A percentile compares a stretch with the other conserved stretches of the same genome.
phyloP scores from a whole-genome alignment of 805 yeast genomes.

The Starmerella vitae region DNA sequence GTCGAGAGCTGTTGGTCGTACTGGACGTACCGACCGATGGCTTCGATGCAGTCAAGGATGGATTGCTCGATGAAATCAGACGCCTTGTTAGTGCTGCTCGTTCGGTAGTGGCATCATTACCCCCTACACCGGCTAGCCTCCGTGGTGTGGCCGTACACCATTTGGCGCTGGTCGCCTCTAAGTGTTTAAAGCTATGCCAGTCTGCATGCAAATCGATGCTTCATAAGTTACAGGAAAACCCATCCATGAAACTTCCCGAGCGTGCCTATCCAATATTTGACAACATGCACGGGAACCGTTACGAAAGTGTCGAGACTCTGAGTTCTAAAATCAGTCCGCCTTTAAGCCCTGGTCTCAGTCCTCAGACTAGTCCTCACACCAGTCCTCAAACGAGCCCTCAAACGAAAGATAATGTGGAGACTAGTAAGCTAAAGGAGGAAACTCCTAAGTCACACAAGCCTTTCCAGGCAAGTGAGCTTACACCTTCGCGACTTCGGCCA shows the following conservation, averaged over 20 bases:
- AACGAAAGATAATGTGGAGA: not conserved
- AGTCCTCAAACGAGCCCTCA: not conserved
- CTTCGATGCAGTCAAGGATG: conserved; percentile 27
- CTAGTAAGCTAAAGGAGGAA: not conserved
- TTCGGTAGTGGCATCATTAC: conserved; percentile 25
- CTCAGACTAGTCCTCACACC: not conserved
- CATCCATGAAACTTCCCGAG: conserved; percentile 24
- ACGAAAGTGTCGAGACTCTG: conserved; percentile 1
- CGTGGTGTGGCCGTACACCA: conserved; percentile 19
- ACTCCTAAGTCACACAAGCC: not conserved
- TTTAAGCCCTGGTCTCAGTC: not conserved
- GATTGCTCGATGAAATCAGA: conserved; percentile 26
- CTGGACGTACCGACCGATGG: conserved; percentile 25
- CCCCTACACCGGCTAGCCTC: conserved; percentile 16
- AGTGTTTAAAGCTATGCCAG: conserved; percentile 25
- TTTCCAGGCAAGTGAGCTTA: not conserved
- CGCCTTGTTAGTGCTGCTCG: conserved; percentile 29
- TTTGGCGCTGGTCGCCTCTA: conserved; percentile 23
- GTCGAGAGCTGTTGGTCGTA: conserved; percentile 29
- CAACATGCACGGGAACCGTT: conserved; percentile 1
- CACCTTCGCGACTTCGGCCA: not conserved
- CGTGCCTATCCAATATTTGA: conserved; percentile 22
- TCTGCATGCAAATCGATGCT: conserved; percentile 8
- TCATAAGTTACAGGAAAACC: conserved; percentile 20
- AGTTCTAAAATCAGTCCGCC: conserved; percentile 2